Percentiles rank a stretch among this genome's conserved stretches.
These are phyloP conservation scores for Aphanomyces invadans DNA, from an alignment of 352 stramenopile species.

Conservation along the genomic window DNA sequence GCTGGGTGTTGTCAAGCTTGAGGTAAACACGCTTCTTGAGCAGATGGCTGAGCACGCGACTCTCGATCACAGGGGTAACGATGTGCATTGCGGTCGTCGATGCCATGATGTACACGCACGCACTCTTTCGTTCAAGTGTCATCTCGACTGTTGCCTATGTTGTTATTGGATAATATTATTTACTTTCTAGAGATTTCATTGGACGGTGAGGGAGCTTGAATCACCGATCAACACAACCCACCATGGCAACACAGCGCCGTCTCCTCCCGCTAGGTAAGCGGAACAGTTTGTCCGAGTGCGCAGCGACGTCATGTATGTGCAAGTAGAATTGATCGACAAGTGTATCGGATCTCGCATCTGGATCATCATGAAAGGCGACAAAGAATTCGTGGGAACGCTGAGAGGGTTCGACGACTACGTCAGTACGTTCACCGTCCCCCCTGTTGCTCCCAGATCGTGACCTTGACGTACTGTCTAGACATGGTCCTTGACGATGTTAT, in stretches of 20 bases:
- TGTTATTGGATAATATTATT: not conserved
- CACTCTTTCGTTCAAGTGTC: not conserved
- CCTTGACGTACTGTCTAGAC: constrained; percentile 33
- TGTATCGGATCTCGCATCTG: constrained; percentile 97
- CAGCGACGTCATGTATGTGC: constrained; percentile 7
- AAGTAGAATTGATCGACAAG: constrained; percentile 97
- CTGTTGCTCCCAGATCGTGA: not conserved
- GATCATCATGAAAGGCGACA: constrained; percentile 99
- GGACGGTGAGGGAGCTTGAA: not conserved
- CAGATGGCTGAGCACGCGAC: constrained; percentile 33
- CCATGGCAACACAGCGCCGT: constrained; percentile 59
- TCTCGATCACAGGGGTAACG: constrained; percentile 51
- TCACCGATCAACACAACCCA: not conserved
- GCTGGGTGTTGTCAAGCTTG: constrained; percentile 73
- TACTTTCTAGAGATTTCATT: not conserved
- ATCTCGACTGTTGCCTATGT: not conserved
- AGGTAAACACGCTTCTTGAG: constrained; percentile 46
- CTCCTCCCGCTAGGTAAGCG: constrained; percentile 69
- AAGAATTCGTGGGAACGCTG: constrained; percentile 93
- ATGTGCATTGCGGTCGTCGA: constrained; percentile 8
- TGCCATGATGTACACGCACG: not conserved
- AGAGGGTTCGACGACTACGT: constrained; percentile 96
- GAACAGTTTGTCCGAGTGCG: too few relatives aligned
- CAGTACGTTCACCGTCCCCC: constrained; percentile 58
- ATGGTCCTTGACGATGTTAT: constrained; percentile 93